A percentile compares a stretch with the other conserved stretches of the same genome.
Conservation (phyloP, 331 rosid genomes). For the Pyrus hybrid region DNA sequence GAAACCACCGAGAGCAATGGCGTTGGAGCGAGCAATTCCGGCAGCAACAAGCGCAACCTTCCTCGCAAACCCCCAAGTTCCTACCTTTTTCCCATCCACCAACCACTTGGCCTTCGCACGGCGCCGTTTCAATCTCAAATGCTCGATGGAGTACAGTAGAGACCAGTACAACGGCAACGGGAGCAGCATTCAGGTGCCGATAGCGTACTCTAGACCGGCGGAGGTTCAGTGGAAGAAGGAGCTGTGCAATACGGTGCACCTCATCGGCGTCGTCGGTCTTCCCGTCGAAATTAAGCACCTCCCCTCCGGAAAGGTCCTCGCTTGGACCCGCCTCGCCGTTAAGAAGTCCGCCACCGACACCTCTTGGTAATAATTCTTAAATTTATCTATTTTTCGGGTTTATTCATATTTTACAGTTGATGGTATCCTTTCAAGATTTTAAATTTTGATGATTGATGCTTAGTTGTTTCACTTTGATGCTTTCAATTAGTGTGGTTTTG, state of each 20-base stretch:
- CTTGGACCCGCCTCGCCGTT: constrained; percentile 82
- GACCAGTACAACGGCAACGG: constrained; percentile 10
- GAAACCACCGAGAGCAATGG: not conserved
- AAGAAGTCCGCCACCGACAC: constrained; percentile 64
- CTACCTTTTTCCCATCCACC: not conserved
- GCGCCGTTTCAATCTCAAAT: constrained; percentile 26
- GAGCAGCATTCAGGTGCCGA: constrained; percentile 9
- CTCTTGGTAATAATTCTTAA: constrained; percentile 34
- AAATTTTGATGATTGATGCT: not conserved
- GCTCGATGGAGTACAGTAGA: constrained; percentile 26
- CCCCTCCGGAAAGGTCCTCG: constrained; percentile 67
- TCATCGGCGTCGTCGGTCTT: constrained; percentile 61
- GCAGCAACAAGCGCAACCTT: constrained; percentile 12
- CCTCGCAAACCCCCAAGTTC: constrained; percentile 1
- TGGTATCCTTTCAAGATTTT: not conserved
- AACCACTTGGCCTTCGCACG: constrained; percentile 11
- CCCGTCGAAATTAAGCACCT: constrained; percentile 67
- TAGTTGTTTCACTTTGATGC: not conserved
- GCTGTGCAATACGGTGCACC: constrained; percentile 62
- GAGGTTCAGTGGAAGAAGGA: constrained; percentile 89
- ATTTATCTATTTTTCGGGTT: not conserved
- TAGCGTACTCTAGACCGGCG: constrained; percentile 47
- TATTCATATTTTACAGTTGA: not conserved
- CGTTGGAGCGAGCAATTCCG: not conserved
- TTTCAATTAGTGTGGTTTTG: not conserved